Conservation (phyloP, 2,329 filamentous ascomycete species). For the Curvularia verruculosa region DNA sequence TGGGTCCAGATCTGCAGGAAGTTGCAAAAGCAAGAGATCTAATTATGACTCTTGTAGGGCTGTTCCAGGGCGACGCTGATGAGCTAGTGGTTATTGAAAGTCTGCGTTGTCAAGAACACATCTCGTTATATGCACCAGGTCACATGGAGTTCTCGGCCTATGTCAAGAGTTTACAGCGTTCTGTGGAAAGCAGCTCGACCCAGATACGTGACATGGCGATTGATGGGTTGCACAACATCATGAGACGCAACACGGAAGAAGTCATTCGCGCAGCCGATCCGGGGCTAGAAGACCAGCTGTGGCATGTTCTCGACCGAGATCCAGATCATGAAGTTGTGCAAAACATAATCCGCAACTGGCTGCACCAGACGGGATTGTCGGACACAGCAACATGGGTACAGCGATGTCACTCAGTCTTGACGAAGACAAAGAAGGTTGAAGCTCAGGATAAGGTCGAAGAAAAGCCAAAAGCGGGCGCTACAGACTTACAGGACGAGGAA, state of each 20-base stretch:
- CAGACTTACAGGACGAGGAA: conserved; percentile 95
- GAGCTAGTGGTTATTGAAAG: conserved; percentile 75
- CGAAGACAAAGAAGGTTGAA: conserved; percentile 78
- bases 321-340: conserved; percentile 80
- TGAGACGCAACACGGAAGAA: conserved; percentile 87
- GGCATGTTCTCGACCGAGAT: conserved; percentile 81
- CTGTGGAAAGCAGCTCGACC: conserved; percentile 71
- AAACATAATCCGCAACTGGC: conserved; percentile 90
- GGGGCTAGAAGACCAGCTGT: conserved; percentile 87
- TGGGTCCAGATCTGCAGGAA: conserved; percentile 94
- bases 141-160: conserved; percentile 85
- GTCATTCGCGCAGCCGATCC: conserved; percentile 77
- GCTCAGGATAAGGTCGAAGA: conserved; percentile 57
- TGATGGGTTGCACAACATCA: conserved; percentile 89
- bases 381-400: conserved; percentile 87
- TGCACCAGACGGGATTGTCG: conserved; percentile 82
- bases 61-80: conserved; percentile 79
- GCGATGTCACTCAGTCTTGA: conserved; percentile 85
- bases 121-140: conserved; percentile 88
- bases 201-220: conserved; percentile 80
- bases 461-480: conserved; percentile 58
- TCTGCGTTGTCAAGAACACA: conserved; percentile 83
- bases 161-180: conserved; percentile 78
- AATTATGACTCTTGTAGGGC: conserved; percentile 82
- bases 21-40: conserved; percentile 89